These are phyloP conservation scores for Pseudogymnoascus sp. DNA, from an alignment of 2,329 filamentous ascomycete species.

Conservation along the genomic window DNA sequence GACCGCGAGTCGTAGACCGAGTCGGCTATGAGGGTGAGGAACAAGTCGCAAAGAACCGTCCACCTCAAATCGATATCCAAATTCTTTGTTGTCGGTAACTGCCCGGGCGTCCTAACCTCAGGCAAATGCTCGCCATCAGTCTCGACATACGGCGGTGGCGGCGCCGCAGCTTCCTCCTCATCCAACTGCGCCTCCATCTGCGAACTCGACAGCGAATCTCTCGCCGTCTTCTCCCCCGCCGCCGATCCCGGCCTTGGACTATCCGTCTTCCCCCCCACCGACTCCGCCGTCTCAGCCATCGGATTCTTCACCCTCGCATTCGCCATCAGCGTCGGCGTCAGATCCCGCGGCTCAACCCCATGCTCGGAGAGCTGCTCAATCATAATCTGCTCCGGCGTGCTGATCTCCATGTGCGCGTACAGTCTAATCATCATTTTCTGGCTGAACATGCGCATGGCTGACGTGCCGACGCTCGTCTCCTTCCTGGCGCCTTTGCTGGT, in stretches of 20 bases:
- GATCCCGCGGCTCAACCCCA: slow-evolving; percentile 74
- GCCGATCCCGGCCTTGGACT: slow-evolving; percentile 24
- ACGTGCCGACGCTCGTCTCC: slow-evolving; percentile 56
- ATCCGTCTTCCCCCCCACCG: slow-evolving; percentile 18
- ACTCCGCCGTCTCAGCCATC: slow-evolving; percentile 47
- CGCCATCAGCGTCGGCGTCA: slow-evolving; percentile 79
- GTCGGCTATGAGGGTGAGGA: slow-evolving; percentile 92
- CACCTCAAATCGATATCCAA: slow-evolving; percentile 94
- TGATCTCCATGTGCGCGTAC: slow-evolving; percentile 96
- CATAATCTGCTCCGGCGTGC: slow-evolving; percentile 87
- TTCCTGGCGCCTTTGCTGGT: slow-evolving; percentile 63
- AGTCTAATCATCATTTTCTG: slow-evolving; percentile 97
- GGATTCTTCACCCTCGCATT: slow-evolving; percentile 92
- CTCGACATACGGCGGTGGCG: slow-evolving; percentile 52
- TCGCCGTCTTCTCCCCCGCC: background rate
- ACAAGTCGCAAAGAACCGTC: slow-evolving; percentile 94
- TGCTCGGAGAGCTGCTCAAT: slow-evolving; percentile 94
- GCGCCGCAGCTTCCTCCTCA: slow-evolving; percentile 40
- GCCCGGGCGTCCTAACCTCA: slow-evolving; percentile 71
- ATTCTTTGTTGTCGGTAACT: slow-evolving; percentile 71
- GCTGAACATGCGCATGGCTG: slow-evolving; percentile 87
- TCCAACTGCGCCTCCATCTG: slow-evolving; percentile 17
- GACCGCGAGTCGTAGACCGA: slow-evolving; percentile 88
- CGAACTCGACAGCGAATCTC: slow-evolving; percentile 7
- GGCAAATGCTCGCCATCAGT: slow-evolving; percentile 63